Evolutionary conservation across 768 basidiomycete species (phyloP), one percentile per base, ranked within the genome.

Genomic region (Hypsizygus marmoreus): DNA sequence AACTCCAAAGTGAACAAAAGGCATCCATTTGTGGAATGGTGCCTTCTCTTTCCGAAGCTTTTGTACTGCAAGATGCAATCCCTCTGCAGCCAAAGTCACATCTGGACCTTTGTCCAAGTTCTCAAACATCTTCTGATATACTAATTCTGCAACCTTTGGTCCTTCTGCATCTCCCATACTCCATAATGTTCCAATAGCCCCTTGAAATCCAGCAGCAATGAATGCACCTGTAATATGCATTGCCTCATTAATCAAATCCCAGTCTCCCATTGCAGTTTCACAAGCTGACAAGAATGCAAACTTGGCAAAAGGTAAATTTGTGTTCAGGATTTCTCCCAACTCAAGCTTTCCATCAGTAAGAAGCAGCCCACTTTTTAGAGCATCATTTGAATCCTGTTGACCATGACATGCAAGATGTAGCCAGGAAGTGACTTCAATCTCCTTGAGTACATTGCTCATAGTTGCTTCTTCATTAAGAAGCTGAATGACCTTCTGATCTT

Each of bases 271-370:
- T 2, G 58, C 51, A 9, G 60, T 62, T 30, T 42, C 55, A 25
- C 67, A 68, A 12, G 62, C 61, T 11, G 63, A 62, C 16, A 72
- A 31, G 37, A 69, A 70, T 16, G 65, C 68, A 57, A 73, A 70
- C 40, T 69, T 60, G 0, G 64, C 61, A 10, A 33, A 53, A 3
- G 59, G 47, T 1, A 59, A 19, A 22, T 12, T 24, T 11, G 50
- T 53, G 25, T 38, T 45, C 28, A 61, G 45, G 25, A 71, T 49
- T 22, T 64, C 54, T 1, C 34, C 53, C 14, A 72, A 19, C 12
- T 48, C 40, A 11, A 62, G 46, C 23, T 25, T 43, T 9, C 54
- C 54, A 29, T 54, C 54, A 10, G 49, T 31, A 12, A 62, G 50
- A 4, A 39, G 13, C 28, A 63, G 51, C 6, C 41, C 49, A 32